These are phyloP conservation scores for Theobroma cacao DNA, from an alignment of 345 rosid genomes.

Conservation along the genomic window DNA sequence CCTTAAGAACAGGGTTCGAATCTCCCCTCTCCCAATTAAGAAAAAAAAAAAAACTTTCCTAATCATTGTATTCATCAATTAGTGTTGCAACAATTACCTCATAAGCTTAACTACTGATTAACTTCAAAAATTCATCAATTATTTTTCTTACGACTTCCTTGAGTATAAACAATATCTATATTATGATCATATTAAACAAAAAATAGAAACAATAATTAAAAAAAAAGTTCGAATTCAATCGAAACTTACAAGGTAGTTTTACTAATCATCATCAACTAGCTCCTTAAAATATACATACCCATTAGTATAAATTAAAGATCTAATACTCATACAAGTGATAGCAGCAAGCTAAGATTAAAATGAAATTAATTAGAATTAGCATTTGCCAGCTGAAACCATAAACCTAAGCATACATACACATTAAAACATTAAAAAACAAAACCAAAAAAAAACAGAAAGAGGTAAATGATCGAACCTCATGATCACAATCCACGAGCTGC, in stretches of 20 bases:
- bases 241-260: not conserved
- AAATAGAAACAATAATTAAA: not conserved
- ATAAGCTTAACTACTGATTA: not conserved
- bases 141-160: not conserved
- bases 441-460: not conserved
- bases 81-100: not conserved
- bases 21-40: too few relatives aligned
- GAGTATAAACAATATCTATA: not conserved
- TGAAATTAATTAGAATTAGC: not conserved
- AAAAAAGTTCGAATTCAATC: too few relatives aligned
- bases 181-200: not conserved
- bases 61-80: not conserved
- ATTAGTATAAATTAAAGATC: not conserved
- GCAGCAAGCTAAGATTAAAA: not conserved
- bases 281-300: not conserved
- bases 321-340: not conserved
- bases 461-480: constrained; percentile 57
- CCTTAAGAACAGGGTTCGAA: too few relatives aligned
- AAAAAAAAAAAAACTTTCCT: too few relatives aligned
- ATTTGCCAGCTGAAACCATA: not conserved
- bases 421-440: not conserved
- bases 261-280: not conserved
- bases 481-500: constrained; percentile 99
- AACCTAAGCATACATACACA: not conserved
- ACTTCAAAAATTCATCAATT: not conserved